Conservation (phyloP, 306 rosid species). For the Hippophae tibetana region DNA sequence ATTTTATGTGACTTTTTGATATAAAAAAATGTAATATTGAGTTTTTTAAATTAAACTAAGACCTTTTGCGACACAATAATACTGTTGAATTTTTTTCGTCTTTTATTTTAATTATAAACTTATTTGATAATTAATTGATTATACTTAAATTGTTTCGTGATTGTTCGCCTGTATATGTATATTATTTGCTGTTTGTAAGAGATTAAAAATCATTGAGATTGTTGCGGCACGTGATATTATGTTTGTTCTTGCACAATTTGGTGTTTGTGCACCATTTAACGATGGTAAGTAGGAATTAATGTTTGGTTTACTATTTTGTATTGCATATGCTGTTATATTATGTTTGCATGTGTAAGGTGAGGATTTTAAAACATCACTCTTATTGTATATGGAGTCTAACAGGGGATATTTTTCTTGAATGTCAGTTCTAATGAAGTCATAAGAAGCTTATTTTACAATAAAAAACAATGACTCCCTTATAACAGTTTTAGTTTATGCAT, state of each 20-base stretch:
- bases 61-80: no score
- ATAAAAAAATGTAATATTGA: no score
- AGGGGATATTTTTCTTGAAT: constrained; percentile 80
- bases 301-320: not conserved
- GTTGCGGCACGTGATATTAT: constrained; percentile 73
- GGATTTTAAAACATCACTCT: constrained; percentile 11
- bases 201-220: constrained; percentile 65
- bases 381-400: constrained; percentile 60
- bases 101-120: no score
- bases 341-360: not conserved
- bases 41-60: no score
- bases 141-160: no score
- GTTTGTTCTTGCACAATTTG: constrained; percentile 80
- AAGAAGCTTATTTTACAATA: constrained; percentile 75
- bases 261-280: constrained; percentile 85
- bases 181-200: constrained; percentile 21
- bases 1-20: no score
- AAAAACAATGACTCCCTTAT: constrained; percentile 89
- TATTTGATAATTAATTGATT: no score
- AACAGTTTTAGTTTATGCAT: constrained; percentile 66
- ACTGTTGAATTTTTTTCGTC: no score
- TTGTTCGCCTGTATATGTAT: no score
- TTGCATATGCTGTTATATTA: not conserved
- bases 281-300: constrained; percentile 43
- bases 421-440: constrained; percentile 82